Base-by-base conservation (phyloP, 2,329 filamentous ascomycete species). In the Neocucurbitaria cava region DNA sequence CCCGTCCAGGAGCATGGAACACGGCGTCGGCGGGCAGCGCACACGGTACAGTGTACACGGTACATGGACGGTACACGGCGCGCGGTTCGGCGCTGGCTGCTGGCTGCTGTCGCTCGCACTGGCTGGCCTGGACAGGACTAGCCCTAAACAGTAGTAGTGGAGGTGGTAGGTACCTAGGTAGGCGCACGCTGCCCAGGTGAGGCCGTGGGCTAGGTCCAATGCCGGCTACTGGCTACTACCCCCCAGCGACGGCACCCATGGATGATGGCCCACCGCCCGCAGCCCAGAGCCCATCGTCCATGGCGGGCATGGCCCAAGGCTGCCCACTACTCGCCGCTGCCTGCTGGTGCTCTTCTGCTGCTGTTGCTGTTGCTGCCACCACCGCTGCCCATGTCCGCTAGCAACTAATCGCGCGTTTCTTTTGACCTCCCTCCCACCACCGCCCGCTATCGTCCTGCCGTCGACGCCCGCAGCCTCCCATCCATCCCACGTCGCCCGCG, bases 341-440 rank as follows among this genome's bases (percentile, higher is more conserved):
- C 24, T 26, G 24, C 24, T 26, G 24, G 5, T 9, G 9, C 24
- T 26, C 24, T 26, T n/a, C n/a, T n/a, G n/a, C n/a, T n/a, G n/a
- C n/a, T n/a, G n/a, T n/a, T n/a, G n/a, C n/a, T n/a, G n/a, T n/a
- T n/a, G n/a, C n/a, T n/a, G n/a, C n/a, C n/a, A n/a, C n/a, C n/a
- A n/a, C n/a, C n/a, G 24, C 30, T 31, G 30, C 36, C 59, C 57
- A 53, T 49, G 49, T 46, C 45, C 46, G n/a, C n/a, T n/a, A n/a
- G n/a, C n/a, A n/a, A 60, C 57, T 57, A 56, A 62, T 58, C 62
- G 64, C 58, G 52, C 56, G 51, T 63, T 62, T 58, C 59, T 60
- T 60, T 60, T 67, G 59, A 61, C 58, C 63, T 61, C 56, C 52
- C 52, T 57, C 55, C 50, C 58, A 53, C 53, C 58, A 49, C 51